Conservation (phyloP, 164 flowering plant species). For the Nymphaea thermarum region DNA sequence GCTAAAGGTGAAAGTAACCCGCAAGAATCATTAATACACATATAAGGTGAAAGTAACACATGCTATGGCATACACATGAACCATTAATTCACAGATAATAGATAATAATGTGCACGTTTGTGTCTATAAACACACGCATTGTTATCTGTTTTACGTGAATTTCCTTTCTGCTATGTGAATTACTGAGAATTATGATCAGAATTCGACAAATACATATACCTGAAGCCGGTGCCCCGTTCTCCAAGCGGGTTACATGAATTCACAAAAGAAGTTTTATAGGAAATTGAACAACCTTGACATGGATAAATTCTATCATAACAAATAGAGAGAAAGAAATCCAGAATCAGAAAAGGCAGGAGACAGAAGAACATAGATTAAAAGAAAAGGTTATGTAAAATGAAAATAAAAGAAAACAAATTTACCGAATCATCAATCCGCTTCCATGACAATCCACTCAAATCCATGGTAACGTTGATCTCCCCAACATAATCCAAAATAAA, state of each 20-base stretch:
- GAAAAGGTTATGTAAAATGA: too few species aligned
- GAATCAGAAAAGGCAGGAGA: neutral
- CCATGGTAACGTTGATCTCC: slow-evolving; percentile 38
- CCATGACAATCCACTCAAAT: slow-evolving; percentile 66
- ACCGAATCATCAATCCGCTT: neutral
- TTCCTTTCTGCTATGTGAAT: neutral
- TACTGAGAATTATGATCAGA: neutral
- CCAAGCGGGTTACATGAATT: neutral
- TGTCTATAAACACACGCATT: neutral
- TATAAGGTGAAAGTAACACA: too few species aligned
- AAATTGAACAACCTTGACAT: neutral
- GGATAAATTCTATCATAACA: neutral
- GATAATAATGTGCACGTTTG: neutral
- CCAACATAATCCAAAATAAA: slow-evolving; percentile 62
- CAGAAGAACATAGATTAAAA: neutral
- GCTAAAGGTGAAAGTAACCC: neutral
- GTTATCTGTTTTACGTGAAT: neutral
- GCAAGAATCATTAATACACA: neutral
- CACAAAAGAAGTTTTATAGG: neutral
- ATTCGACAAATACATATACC: neutral
- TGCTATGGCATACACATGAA: neutral
- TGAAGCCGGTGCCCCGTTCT: neutral
- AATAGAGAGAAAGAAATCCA: neutral
- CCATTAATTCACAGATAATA: neutral
- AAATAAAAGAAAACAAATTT: neutral